These are phyloP conservation scores for Colletotrichum sp. DNA, from an alignment of 2,329 filamentous ascomycete species.

Conservation along the genomic window DNA sequence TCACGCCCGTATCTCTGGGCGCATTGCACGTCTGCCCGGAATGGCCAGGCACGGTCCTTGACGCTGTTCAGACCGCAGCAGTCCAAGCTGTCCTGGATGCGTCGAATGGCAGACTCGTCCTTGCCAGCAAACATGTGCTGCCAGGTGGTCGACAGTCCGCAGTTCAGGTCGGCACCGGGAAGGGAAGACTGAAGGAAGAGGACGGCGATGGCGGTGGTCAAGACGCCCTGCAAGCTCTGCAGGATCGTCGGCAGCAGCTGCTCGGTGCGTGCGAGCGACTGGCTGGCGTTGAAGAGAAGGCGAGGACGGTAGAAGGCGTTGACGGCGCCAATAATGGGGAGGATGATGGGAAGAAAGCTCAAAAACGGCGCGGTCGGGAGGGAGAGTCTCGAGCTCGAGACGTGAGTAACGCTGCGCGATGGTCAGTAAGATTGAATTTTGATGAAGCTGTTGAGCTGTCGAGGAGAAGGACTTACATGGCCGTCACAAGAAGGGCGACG, in stretches of 20 bases:
- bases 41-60: constrained; percentile 68
- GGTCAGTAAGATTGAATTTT: background rate
- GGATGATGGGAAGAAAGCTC: constrained; percentile 41
- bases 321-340: constrained; percentile 43
- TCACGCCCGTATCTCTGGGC: constrained; percentile 48
- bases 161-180: constrained; percentile 44
- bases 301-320: constrained; percentile 41
- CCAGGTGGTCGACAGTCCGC: constrained; percentile 64
- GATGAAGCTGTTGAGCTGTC: background rate
- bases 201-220: constrained; percentile 49
- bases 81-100: constrained; percentile 68
- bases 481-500: constrained; percentile 33
- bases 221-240: constrained; percentile 47
- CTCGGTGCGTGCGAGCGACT: constrained; percentile 1
- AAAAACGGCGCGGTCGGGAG: constrained; percentile 42
- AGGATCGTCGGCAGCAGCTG: constrained; percentile 29
- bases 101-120: constrained; percentile 53
- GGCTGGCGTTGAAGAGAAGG: constrained; percentile 30
- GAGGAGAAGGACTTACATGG: constrained; percentile 28
- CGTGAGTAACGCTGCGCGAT: constrained; percentile 40
- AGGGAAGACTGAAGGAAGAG: constrained; percentile 41
- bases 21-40: constrained; percentile 47
- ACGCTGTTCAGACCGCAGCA: constrained; percentile 70
- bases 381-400: constrained; percentile 41
- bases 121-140: constrained; percentile 55